Conservation (phyloP, 495 filamentous ascomycete species). For the Podospora anserina region DNA sequence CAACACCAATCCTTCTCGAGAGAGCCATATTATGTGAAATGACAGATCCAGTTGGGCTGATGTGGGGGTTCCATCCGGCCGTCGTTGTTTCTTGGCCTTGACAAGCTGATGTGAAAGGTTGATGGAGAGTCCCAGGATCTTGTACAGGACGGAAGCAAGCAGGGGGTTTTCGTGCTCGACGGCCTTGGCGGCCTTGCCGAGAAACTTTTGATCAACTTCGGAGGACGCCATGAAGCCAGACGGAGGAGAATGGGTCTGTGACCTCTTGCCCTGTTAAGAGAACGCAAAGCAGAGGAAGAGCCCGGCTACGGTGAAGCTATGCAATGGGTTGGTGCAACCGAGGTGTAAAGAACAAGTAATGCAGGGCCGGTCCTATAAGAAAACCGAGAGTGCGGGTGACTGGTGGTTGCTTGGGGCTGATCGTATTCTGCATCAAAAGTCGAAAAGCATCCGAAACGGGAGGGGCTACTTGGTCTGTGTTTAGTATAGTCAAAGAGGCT, state of each 20-base stretch:
- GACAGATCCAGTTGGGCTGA: slow-evolving; percentile 81
- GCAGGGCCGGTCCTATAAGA: neutral
- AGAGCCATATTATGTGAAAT: slow-evolving; percentile 93
- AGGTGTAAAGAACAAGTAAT: neutral
- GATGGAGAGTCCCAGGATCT: slow-evolving; percentile 85
- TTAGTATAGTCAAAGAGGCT: slow-evolving; percentile 10
- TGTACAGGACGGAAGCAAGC: slow-evolving; percentile 78
- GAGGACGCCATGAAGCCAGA: slow-evolving; percentile 75
- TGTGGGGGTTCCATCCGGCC: slow-evolving; percentile 71
- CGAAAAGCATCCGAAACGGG: neutral
- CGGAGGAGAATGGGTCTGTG: neutral
- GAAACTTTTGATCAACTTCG: slow-evolving; percentile 94
- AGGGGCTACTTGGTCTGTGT: neutral
- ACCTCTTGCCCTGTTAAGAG: neutral
- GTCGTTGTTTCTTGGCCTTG: slow-evolving; percentile 77
- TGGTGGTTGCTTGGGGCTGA: slow-evolving; percentile 23
- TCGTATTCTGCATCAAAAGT: slow-evolving; percentile 25
- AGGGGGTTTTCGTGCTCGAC: slow-evolving; percentile 69
- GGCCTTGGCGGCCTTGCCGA: slow-evolving; percentile 77
- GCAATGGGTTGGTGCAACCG: neutral
- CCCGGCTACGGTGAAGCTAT: neutral
- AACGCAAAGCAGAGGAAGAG: neutral
- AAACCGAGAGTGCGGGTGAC: slow-evolving; percentile 28
- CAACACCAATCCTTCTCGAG: slow-evolving; percentile 83
- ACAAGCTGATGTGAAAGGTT: slow-evolving; percentile 82